These are phyloP conservation scores for Neocallimastix lanati DNA, from an alignment of 192 early-diverging fungal genomes.

Conservation along the genomic window DNA sequence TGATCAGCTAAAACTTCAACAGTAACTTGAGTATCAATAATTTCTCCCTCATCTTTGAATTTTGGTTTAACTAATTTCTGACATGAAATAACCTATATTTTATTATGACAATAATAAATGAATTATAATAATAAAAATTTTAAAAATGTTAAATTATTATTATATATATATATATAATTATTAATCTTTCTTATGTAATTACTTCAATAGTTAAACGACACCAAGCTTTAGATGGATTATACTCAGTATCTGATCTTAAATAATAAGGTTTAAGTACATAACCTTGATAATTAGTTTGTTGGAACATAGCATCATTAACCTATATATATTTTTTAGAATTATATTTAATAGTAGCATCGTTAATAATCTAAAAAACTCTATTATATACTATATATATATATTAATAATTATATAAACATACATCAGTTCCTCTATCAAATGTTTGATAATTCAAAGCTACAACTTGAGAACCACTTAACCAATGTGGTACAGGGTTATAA, in stretches of 20 bases:
- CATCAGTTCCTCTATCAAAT: constrained; percentile 12
- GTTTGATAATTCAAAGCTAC: constrained; percentile 84
- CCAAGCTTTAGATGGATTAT: not conserved
- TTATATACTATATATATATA: constrained; percentile 19
- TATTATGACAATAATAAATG: too few relatives aligned
- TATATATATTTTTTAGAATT: too few relatives aligned
- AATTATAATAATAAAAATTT: too few relatives aligned
- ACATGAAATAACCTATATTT: constrained; percentile 38
- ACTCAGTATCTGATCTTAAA: constrained; percentile 9
- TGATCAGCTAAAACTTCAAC: constrained; percentile 25
- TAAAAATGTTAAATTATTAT: too few relatives aligned
- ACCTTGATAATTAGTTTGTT: constrained; percentile 44
- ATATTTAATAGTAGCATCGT: too few relatives aligned
- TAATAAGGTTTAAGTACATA: constrained; percentile 60
- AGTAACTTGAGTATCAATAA: constrained; percentile 40
- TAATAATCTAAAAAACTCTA: constrained; percentile 14
- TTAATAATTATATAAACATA: constrained; percentile 8
- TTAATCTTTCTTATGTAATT: constrained; percentile 4
- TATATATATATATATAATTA: too few relatives aligned
- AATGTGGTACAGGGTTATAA: constrained; percentile 65
- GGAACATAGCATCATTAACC: constrained; percentile 72
- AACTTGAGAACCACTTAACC: constrained; percentile 65
- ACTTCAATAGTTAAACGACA: not conserved
- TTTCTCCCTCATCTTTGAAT: constrained; percentile 19
- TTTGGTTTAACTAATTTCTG: constrained; percentile 51